A percentile compares a stretch with the other conserved stretches of the same genome.
phyloP scores from a whole-genome alignment of 441 rosid species.

The Raphanus hybrid region DNA sequence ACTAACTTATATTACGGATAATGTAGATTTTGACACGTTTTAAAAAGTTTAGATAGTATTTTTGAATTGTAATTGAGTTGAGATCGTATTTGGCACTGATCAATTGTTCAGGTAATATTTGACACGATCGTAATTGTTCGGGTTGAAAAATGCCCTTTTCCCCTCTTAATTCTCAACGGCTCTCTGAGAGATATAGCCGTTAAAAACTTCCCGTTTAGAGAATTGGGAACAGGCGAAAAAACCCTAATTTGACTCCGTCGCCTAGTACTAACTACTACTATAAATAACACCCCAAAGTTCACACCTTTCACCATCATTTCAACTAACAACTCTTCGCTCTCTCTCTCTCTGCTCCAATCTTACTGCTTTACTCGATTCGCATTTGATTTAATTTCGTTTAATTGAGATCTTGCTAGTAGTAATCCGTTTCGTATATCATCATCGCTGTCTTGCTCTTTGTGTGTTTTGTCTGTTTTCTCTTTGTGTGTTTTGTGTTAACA shows the following conservation, averaged over 20 bases:
- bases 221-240: not conserved
- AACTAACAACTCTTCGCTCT: not conserved
- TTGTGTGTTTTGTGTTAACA: not conserved
- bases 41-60: too few species aligned
- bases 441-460: not conserved
- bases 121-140: too few species aligned
- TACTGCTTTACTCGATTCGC: not conserved
- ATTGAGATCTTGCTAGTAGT: not conserved
- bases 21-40: too few species aligned
- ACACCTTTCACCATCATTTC: not conserved
- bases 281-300: not conserved
- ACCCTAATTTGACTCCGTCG: constrained; percentile 16
- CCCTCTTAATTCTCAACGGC: constrained; percentile 11
- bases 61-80: too few species aligned
- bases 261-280: not conserved
- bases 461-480: not conserved
- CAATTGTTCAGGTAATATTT: too few species aligned
- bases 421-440: not conserved
- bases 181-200: constrained; percentile 33
- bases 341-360: not conserved
- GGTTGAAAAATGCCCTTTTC: too few species aligned
- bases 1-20: too few species aligned
- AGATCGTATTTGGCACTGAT: too few species aligned
- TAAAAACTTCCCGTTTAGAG: constrained; percentile 7
- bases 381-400: not conserved